Percentiles rank a stretch among this genome's conserved stretches.
These are phyloP conservation scores for Rhodotorula glutinis DNA, from an alignment of 1,284 basidiomycete species.

Conservation along the genomic window DNA sequence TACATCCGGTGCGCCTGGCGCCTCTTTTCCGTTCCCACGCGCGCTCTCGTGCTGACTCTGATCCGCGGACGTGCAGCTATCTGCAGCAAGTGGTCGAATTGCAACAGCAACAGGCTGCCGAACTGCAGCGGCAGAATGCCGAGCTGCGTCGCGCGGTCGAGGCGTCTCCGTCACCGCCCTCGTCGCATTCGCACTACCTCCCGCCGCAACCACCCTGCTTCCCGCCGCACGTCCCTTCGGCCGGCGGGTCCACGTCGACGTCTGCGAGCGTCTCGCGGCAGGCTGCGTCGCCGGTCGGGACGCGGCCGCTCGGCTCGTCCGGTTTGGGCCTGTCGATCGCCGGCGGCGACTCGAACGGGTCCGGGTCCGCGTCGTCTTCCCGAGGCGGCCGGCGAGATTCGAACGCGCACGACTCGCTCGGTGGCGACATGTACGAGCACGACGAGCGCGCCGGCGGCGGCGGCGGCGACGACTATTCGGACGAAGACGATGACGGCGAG, in stretches of 20 bases:
- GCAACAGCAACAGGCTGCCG: conserved; percentile 69
- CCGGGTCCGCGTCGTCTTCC: not conserved
- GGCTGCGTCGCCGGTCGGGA: not conserved
- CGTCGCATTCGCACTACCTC: not conserved
- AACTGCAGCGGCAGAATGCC: conserved; percentile 57
- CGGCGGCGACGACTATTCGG: not conserved
- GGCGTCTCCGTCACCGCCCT: not conserved
- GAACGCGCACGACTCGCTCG: not conserved
- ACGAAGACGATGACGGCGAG: not conserved
- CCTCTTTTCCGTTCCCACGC: too few relatives aligned
- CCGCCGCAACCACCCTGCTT: conserved; percentile 8
- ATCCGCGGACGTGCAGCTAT: conserved; percentile 54
- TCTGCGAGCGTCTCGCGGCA: not conserved
- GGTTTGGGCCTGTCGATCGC: too few relatives aligned
- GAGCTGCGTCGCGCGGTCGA: conserved; percentile 7
- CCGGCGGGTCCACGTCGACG: not conserved
- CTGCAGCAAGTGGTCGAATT: conserved; percentile 75
- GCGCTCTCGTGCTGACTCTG: not conserved
- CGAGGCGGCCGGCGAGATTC: not conserved
- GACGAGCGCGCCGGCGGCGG: not conserved
- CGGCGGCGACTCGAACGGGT: not conserved
- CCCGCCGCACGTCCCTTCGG: not conserved
- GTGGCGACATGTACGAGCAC: not conserved
- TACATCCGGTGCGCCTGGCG: conserved; percentile 65
- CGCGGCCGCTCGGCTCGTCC: too few relatives aligned